Base-by-base conservation (phyloP, 2,329 filamentous ascomycete species). In the Alternaria novae-zelandiae region DNA sequence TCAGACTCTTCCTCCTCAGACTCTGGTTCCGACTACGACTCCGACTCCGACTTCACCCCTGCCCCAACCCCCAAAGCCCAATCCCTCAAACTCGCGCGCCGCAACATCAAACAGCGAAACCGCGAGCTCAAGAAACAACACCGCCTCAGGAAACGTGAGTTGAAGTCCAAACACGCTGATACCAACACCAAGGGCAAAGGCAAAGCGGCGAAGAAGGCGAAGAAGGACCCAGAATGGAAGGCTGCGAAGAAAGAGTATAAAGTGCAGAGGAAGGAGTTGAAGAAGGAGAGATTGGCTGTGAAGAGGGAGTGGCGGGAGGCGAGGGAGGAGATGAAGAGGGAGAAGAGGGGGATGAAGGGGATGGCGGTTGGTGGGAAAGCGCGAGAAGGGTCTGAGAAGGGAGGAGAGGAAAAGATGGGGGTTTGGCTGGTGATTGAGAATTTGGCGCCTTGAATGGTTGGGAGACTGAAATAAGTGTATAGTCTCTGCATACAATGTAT, bases 361-460 rank as follows among this genome's bases (percentile, higher is more conserved):
- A 44, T 20, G n/a, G 21, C 17, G 0, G 21, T 3, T 28, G 46
- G 36, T 17, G 41, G 57, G 54, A 50, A 9, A 3, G 0, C 4
- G 56, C 10, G 32, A 58, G 20, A 6, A 30, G 12, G 1, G 7
- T 0, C 1, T 54, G 45, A 28, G 20, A 32, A 51, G 13, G 55
- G 54, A 6, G 54, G 44, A 46, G 62, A 45, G 20, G 53, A 28
- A 36, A 65, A 68, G 13, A 43, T 36, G n/a, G 59, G 73, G 67
- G 65, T 77, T 23, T 78, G 75, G 75, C 43, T 78, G 58, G 70
- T 78, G 51, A 57, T 78, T 56, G 73, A 75, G 66, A 76, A 78
- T 68, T 47, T 75, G 46, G 70, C 46, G 8, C 61, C 45, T 41
- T 59, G 11, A 12, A 12, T 36, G 3, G 12, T 36, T 11, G 26